These are phyloP conservation scores for Pythium insidiosum DNA, from an alignment of 352 stramenopile species.

Conservation along the genomic window DNA sequence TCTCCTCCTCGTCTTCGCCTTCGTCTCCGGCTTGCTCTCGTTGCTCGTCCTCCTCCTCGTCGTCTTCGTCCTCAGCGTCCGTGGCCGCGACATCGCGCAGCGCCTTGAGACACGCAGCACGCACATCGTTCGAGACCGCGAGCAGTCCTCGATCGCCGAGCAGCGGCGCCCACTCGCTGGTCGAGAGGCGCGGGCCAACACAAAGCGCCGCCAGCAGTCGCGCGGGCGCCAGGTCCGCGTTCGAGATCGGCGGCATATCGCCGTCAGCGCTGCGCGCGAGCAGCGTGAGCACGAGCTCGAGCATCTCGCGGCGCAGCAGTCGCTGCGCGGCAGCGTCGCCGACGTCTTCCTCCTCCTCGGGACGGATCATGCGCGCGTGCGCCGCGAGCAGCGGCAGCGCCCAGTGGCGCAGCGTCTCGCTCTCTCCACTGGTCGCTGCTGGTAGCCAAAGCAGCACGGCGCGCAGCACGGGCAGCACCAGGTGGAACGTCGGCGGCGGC, in stretches of 20 bases:
- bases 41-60: too few relatives aligned
- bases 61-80: slow-evolving; percentile 46
- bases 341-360: slow-evolving; percentile 86
- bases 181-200: slow-evolving; percentile 42
- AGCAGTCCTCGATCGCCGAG: slow-evolving; percentile 64
- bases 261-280: slow-evolving; percentile 45
- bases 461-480: slow-evolving; percentile 72
- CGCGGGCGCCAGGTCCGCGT: slow-evolving; percentile 41
- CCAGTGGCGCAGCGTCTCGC: slow-evolving; percentile 60
- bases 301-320: slow-evolving; percentile 64
- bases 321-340: slow-evolving; percentile 70
- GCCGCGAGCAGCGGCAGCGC: slow-evolving; percentile 64
- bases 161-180: slow-evolving; percentile 56
- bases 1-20: too few relatives aligned
- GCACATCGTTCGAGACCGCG: slow-evolving; percentile 42
- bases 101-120: slow-evolving; percentile 48
- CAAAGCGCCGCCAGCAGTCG: slow-evolving; percentile 55
- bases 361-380: slow-evolving; percentile 79
- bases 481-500: slow-evolving; percentile 61
- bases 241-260: slow-evolving; percentile 49
- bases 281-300: slow-evolving; percentile 58
- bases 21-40: too few relatives aligned
- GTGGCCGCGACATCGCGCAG: slow-evolving; percentile 48
- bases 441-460: slow-evolving; percentile 38
- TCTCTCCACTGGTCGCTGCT: too few relatives aligned